Conservation (phyloP, 805 yeast species). For the Cyberlindnera xishuangbannaensis region DNA sequence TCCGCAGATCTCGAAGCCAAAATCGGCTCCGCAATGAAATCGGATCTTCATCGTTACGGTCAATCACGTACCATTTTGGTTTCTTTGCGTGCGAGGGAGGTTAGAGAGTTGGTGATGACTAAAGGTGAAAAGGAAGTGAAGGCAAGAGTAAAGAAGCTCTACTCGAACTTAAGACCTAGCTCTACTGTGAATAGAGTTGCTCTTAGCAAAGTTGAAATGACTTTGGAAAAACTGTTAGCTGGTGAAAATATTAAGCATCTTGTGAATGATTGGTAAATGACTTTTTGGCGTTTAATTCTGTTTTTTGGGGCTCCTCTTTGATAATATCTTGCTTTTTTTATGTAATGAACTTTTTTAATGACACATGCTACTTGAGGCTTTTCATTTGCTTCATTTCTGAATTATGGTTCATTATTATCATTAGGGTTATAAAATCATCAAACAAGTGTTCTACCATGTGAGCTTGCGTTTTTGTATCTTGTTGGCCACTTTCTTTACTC, state of each 20-base stretch:
- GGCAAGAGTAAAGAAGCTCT: conserved; percentile 10
- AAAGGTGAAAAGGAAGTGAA: conserved; percentile 7
- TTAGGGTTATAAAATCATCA: too few relatives aligned
- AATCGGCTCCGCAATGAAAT: conserved; percentile 45
- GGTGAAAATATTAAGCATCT: conserved; percentile 5
- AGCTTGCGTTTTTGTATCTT: too few relatives aligned
- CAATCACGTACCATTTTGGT: conserved; percentile 28
- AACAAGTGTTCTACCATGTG: too few relatives aligned
- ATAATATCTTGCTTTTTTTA: neutral
- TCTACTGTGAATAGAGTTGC: conserved; percentile 5
- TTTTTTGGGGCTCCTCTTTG: too few relatives aligned
- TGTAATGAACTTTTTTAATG: neutral
- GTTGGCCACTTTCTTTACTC: too few relatives aligned
- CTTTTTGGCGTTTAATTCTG: too few relatives aligned
- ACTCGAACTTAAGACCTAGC: conserved; percentile 9
- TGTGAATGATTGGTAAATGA: conserved; percentile 10
- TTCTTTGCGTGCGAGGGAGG: conserved; percentile 32
- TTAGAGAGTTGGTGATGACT: conserved; percentile 26
- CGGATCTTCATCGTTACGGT: conserved; percentile 32
- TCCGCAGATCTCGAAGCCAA: conserved; percentile 44
- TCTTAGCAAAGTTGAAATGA: conserved; percentile 8
- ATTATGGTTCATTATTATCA: too few relatives aligned
- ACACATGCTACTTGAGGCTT: neutral
- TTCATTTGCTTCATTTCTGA: too few relatives aligned
- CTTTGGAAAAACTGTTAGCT: conserved; percentile 9